These are phyloP conservation scores for Aspergillus tanneri DNA, from an alignment of 2,329 filamentous ascomycete genomes.

Conservation along the genomic window DNA sequence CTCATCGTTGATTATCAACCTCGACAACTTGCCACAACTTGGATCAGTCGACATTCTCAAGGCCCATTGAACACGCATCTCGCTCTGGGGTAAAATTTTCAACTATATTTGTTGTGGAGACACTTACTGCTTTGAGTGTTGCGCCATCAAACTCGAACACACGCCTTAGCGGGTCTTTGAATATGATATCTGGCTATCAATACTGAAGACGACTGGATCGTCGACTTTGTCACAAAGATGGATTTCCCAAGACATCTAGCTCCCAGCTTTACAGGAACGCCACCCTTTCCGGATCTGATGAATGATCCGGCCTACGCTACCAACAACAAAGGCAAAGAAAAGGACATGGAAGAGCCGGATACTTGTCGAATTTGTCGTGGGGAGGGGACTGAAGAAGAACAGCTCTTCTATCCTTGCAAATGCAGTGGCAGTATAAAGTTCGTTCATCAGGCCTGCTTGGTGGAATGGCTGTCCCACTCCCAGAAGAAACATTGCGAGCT, in stretches of 20 bases:
- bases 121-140: neutral
- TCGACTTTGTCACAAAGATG: slow-evolving; percentile 24
- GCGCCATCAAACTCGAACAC: neutral
- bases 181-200: slow-evolving; percentile 27
- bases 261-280: slow-evolving; percentile 21
- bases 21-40: neutral
- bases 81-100: too few species aligned
- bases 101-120: too few species aligned
- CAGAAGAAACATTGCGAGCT: slow-evolving; percentile 99
- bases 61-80: too few species aligned
- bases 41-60: neutral
- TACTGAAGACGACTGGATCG: slow-evolving; percentile 21
- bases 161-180: slow-evolving; percentile 8
- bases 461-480: slow-evolving; percentile 98
- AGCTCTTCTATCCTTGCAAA: slow-evolving; percentile 96
- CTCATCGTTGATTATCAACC: neutral
- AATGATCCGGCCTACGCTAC: slow-evolving; percentile 55
- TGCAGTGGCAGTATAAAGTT: slow-evolving; percentile 98
- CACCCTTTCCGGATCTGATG: slow-evolving; percentile 53
- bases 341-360: slow-evolving; percentile 59
- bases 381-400: slow-evolving; percentile 77
- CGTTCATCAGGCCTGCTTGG: slow-evolving; percentile 95
- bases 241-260: slow-evolving; percentile 26
- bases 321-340: slow-evolving; percentile 39
- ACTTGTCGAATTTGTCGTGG: slow-evolving; percentile 97